Base-by-base conservation (phyloP, 1,284 basidiomycete genomes). In the Volvariella surrecta region DNA sequence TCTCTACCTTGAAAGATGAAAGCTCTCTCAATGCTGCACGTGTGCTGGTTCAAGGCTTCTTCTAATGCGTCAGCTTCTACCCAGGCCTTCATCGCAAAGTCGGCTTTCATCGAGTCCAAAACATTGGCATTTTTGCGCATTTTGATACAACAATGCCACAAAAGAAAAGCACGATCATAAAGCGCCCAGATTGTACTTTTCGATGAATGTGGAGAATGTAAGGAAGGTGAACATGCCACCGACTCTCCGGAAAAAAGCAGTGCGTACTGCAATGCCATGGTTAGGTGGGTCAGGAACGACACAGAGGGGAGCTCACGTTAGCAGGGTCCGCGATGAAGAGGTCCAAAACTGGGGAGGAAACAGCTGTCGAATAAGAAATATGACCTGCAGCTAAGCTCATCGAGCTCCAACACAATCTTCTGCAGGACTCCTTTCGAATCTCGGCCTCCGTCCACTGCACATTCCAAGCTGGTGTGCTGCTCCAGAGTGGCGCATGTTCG, bases 181-280 rank as follows among this genome's bases (percentile, higher is more conserved):
- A 87, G 60, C 13, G 80, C 81, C 82, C 81, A 87, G 13, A 85
- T 66, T 2, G 78, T 80, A 42, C 83, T 74, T 53, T 81, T 82
- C 4, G 70, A 65, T 2, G 70, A 64, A 40, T 66, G 50, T 2
- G 45, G 45, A 24, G 48, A 48, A 15, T 56, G 48, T 20, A 61
- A 49, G 28, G 53, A 48, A 10, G 61, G 62, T 3, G 57, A 68
- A 39, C 52, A 60, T n/a, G 60, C 57, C 18, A 78, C 57, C 11
- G 71, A 67, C 59, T 86, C 82, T 9, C 80, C 83, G 1, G 82
- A 79, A 56, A 86, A 86, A 17, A 86, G 60, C 16, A 87, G 57
- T 0, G 75, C 71, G 55, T 35, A 35, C 13, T 35, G 13, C 4
- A 35, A 35, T 35, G 15, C 15, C 19, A 37, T 22, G 32, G 24